Percentiles rank a stretch among this genome's conserved stretches.
Evolutionary conservation across 345 rosid genomes (phyloP).

Genomic region (Ceriops tagal): DNA sequence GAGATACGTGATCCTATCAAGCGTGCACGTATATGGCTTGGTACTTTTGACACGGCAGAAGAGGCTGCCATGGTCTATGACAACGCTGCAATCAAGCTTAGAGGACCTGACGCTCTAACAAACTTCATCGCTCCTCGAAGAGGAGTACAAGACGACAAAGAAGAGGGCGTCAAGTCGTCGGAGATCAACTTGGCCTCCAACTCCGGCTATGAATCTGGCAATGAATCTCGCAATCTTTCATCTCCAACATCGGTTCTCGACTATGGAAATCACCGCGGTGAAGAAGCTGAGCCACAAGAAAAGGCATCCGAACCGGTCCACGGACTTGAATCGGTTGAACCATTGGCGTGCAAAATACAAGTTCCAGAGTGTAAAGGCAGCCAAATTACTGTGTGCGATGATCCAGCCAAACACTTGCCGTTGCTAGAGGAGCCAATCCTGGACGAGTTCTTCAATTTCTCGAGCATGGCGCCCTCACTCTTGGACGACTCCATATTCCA

Average conservation of each 20-base stretch:
- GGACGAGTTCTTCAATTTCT: conserved; percentile 53
- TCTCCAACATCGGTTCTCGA: conserved; percentile 88
- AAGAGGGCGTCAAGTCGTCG: neutral
- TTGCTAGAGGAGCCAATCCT: conserved; percentile 34
- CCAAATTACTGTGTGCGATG: conserved; percentile 20
- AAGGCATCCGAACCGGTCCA: neutral
- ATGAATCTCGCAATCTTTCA: conserved; percentile 41
- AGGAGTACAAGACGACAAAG: neutral
- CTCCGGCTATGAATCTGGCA: conserved; percentile 62
- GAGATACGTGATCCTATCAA: conserved; percentile 92
- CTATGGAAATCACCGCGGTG: conserved; percentile 35
- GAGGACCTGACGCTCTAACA: conserved; percentile 84
- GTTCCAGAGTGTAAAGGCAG: conserved; percentile 32
- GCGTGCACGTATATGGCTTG: conserved; percentile 88
- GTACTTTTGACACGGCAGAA: conserved; percentile 89
- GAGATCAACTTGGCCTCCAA: conserved; percentile 25
- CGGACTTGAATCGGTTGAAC: neutral
- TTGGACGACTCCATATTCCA: conserved; percentile 41
- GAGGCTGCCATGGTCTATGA: conserved; percentile 96
- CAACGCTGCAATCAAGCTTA: conserved; percentile 79
- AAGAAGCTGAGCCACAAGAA: conserved; percentile 23
- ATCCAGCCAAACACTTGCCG: conserved; percentile 19
- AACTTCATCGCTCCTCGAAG: conserved; percentile 55
- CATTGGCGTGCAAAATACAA: neutral
- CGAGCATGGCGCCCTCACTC: conserved; percentile 42